A percentile compares a stretch with the other conserved stretches of the same genome.
Conservation (phyloP, 1,284 basidiomycete genomes). For the Papiliotrema terrestris region DNA sequence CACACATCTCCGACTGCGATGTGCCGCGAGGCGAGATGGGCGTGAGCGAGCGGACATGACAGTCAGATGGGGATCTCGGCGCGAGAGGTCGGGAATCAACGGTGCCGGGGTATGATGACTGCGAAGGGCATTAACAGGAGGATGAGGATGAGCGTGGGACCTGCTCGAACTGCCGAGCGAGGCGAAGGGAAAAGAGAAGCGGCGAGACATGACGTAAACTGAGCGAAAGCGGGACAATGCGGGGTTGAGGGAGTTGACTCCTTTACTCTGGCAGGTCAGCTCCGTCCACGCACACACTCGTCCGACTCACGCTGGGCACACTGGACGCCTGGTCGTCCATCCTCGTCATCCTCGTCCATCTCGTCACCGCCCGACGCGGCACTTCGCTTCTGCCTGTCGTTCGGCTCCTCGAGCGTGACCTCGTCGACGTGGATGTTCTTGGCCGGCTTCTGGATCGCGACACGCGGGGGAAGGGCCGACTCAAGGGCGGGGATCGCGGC, state of each 20-base stretch:
- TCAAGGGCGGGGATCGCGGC: conserved; percentile 73
- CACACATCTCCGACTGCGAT: no score
- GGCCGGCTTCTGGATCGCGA: conserved; percentile 62
- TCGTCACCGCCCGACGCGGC: conserved; percentile 57
- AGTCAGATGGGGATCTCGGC: no score
- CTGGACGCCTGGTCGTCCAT: conserved; percentile 50
- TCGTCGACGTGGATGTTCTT: conserved; percentile 76
- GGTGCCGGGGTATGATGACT: no score
- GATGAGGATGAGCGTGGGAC: no score
- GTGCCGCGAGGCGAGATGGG: no score
- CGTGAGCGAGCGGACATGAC: no score
- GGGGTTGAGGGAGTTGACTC: not conserved
- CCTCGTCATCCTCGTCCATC: conserved; percentile 67
- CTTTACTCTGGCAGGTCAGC: not conserved
- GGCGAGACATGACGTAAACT: no score
- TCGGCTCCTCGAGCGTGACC: conserved; percentile 76
- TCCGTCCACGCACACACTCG: not conserved
- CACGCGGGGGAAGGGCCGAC: conserved; percentile 77
- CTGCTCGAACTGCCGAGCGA: no score
- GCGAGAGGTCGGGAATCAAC: no score
- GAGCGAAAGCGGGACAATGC: not conserved
- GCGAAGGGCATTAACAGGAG: no score
- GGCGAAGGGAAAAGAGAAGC: no score
- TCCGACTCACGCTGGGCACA: conserved; percentile 52
- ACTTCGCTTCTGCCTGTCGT: conserved; percentile 64